phyloP scores from a whole-genome alignment of 306 rosid genomes.

The Dalbergia oliveri region DNA sequence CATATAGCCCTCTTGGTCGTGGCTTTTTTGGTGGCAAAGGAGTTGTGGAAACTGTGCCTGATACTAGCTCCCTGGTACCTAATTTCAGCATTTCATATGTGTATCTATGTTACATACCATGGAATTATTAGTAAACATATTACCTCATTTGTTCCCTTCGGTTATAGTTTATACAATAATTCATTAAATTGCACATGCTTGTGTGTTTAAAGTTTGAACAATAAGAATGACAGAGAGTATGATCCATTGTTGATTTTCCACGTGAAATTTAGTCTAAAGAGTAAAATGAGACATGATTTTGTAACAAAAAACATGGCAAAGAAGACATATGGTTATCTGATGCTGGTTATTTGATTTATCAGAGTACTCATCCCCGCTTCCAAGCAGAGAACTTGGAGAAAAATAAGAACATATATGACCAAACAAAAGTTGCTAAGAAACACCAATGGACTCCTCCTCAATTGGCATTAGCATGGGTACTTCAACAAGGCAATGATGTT shows the following conservation, averaged over 20 bases:
- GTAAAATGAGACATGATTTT: background rate
- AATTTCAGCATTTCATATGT: background rate
- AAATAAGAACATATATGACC: slow-evolving; percentile 61
- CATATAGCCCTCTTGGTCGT: slow-evolving; percentile 84
- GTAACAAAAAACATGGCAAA: background rate
- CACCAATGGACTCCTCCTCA: slow-evolving; percentile 67
- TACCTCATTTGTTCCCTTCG: background rate
- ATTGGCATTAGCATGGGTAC: slow-evolving; percentile 78
- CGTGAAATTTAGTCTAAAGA: background rate
- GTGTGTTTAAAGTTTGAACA: slow-evolving; percentile 5
- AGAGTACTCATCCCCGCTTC: slow-evolving; percentile 69
- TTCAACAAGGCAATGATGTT: slow-evolving; percentile 71
- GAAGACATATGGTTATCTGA: background rate
- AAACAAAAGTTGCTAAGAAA: slow-evolving; percentile 58
- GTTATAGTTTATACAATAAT: background rate
- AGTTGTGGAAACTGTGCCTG: slow-evolving; percentile 59
- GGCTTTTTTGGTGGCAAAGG: slow-evolving; percentile 86
- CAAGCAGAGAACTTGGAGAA: slow-evolving; percentile 53
- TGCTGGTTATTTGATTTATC: slow-evolving; percentile 6
- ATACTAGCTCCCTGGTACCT: slow-evolving; percentile 56
- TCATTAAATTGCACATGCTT: background rate
- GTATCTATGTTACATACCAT: background rate
- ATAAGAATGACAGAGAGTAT: background rate
- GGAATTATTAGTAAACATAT: no score
- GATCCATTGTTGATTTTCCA: background rate